phyloP scores from a whole-genome alignment of 768 basidiomycete genomes.

The Termitomyces titanicus region DNA sequence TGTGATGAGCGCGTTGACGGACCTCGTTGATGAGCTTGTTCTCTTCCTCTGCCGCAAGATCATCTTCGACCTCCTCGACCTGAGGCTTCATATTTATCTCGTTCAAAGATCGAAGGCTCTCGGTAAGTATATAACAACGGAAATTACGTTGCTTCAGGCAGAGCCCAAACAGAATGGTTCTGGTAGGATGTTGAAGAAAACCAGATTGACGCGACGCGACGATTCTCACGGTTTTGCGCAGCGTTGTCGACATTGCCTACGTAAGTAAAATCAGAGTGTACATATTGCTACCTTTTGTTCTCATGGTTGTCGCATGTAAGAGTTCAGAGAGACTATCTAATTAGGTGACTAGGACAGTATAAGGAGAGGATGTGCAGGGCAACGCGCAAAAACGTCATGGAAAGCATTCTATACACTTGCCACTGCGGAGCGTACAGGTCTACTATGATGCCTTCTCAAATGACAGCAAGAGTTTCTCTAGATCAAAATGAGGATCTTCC shows the following conservation, averaged over 20 bases:
- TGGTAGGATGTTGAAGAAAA: constrained; percentile 1
- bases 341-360: constrained; percentile 14
- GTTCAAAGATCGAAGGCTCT: neutral
- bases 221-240: constrained; percentile 33
- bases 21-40: constrained; percentile 89
- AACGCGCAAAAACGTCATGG: constrained; percentile 7
- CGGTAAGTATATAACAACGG: neutral
- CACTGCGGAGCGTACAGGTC: constrained; percentile 20
- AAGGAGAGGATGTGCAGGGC: constrained; percentile 8
- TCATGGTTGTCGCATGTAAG: constrained; percentile 1
- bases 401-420: constrained; percentile 15
- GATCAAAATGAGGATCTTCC: constrained; percentile 92
- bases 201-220: constrained; percentile 35
- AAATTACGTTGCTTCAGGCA: neutral
- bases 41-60: constrained; percentile 80
- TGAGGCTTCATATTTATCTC: constrained; percentile 40
- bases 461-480: constrained; percentile 82
- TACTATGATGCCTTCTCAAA: constrained; percentile 70
- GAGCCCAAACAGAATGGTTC: neutral
- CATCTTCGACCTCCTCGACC: constrained; percentile 73
- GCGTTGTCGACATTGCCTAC: neutral
- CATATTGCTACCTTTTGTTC: constrained; percentile 3
- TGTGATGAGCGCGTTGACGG: constrained; percentile 20
- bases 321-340: constrained; percentile 5
- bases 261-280: constrained; percentile 13